Evolutionary conservation across 1,284 basidiomycete genomes (phyloP).

Genomic region (Ceratobasidium theobromae): DNA sequence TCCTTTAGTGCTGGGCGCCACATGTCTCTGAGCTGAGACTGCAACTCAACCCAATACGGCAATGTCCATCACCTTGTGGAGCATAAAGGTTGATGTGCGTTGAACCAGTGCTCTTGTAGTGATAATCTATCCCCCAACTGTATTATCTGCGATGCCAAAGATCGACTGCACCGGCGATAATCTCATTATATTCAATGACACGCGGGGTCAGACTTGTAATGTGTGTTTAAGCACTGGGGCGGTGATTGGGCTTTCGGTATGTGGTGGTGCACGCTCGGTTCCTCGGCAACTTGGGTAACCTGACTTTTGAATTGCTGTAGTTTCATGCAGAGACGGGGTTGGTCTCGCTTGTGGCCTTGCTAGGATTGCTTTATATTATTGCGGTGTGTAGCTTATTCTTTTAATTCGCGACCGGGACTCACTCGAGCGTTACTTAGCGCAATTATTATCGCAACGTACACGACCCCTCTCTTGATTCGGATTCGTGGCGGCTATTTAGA

Average conservation of each 20-base stretch:
- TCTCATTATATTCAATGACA: not conserved
- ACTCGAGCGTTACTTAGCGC: not conserved
- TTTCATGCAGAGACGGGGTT: slow-evolving; percentile 25
- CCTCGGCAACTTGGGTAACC: too few relatives aligned
- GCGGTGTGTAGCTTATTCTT: not conserved
- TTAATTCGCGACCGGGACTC: not conserved
- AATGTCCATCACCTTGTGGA: not conserved
- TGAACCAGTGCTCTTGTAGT: not conserved
- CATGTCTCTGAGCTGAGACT: not conserved
- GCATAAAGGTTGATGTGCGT: too few relatives aligned
- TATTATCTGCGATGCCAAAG: too few relatives aligned
- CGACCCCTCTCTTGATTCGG: not conserved
- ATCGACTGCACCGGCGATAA: slow-evolving; percentile 2
- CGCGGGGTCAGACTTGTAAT: not conserved
- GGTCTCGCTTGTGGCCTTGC: slow-evolving; percentile 2
- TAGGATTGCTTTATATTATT: slow-evolving; percentile 3
- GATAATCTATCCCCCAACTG: too few relatives aligned
- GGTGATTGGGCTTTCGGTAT: slow-evolving; percentile 14
- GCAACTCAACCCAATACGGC: not conserved
- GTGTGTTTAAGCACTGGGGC: slow-evolving; percentile 26
- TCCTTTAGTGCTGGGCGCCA: not conserved
- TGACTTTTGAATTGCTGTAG: not conserved
- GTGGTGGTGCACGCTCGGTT: not conserved
- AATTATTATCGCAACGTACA: not conserved
- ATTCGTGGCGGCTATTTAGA: not conserved